Conservation (phyloP, 129 eudicot species). For the Artemisia tridentata region DNA sequence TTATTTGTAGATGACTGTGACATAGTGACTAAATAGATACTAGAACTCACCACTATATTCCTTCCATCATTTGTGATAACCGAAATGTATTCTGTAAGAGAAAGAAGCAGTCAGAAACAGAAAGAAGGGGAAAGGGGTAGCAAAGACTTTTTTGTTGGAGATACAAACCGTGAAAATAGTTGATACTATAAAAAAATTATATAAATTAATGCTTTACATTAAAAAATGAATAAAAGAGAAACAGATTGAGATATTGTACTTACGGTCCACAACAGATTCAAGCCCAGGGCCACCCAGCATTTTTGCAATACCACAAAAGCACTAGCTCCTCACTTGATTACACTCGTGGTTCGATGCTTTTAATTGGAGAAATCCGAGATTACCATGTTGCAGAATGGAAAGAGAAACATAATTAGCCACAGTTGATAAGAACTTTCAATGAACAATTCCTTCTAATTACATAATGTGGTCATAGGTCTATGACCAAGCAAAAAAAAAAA, state of each 20-base stretch:
- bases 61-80: slow-evolving; percentile 85
- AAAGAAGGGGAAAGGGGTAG: not conserved
- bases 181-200: not conserved
- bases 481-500: not conserved
- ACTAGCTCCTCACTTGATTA: slow-evolving; percentile 13
- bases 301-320: slow-evolving; percentile 16
- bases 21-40: not conserved
- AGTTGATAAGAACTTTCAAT: not conserved
- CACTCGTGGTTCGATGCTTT: slow-evolving; percentile 7
- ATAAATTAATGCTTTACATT: not conserved
- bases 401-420: not conserved
- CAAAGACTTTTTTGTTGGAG: not conserved
- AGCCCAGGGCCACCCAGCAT: slow-evolving; percentile 54
- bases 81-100: slow-evolving; percentile 47
- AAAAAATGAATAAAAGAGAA: not conserved
- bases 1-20: not conserved
- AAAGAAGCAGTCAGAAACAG: not conserved
- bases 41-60: slow-evolving; percentile 68
- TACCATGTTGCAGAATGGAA: not conserved
- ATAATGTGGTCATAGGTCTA: not conserved
- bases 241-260: slow-evolving; percentile 11
- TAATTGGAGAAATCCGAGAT: not conserved
- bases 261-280: slow-evolving; percentile 58
- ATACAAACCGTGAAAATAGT: too few species aligned
- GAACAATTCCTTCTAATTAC: not conserved